These are phyloP conservation scores for Exophiala calicioides DNA, from an alignment of 2,329 filamentous ascomycete genomes.

Conservation along the genomic window DNA sequence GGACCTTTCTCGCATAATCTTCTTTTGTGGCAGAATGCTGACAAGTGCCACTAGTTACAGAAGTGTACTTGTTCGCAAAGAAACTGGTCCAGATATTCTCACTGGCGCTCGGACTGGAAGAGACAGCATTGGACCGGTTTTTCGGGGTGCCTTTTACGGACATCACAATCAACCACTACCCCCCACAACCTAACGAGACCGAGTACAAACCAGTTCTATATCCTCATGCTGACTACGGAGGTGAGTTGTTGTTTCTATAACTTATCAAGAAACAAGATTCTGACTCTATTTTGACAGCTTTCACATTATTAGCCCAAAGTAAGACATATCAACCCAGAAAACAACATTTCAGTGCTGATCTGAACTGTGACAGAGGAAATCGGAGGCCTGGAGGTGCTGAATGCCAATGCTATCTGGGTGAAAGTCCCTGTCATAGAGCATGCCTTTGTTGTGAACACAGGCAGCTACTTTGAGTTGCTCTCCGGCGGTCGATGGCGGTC, in stretches of 20 bases:
- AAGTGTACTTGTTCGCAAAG: slow-evolving; percentile 6
- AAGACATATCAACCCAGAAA: background rate
- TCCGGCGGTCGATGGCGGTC: slow-evolving; percentile 9
- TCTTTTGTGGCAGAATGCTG: background rate
- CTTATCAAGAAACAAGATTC: background rate
- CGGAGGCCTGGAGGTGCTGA: slow-evolving; percentile 7
- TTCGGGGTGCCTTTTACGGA: slow-evolving; percentile 9
- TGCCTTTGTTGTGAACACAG: slow-evolving; percentile 11
- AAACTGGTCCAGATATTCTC: slow-evolving; percentile 12
- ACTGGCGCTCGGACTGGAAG: slow-evolving; percentile 10
- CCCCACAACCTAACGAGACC: slow-evolving; percentile 1
- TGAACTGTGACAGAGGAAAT: background rate
- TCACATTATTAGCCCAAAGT: slow-evolving; percentile 7
- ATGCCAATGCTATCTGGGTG: slow-evolving; percentile 11
- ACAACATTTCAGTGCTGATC: background rate
- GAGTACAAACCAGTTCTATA: slow-evolving; percentile 9
- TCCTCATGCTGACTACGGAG: slow-evolving; percentile 11
- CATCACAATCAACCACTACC: slow-evolving; percentile 15
- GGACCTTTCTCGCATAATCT: background rate
- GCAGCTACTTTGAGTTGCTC: slow-evolving; percentile 10
- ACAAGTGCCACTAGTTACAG: background rate
- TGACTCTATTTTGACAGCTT: slow-evolving; percentile 5
- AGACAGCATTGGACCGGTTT: slow-evolving; percentile 10
- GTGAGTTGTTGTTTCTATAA: background rate
- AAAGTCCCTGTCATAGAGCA: slow-evolving; percentile 10